phyloP scores from a whole-genome alignment of 2,329 filamentous ascomycete species.

The Fusarium succisae region DNA sequence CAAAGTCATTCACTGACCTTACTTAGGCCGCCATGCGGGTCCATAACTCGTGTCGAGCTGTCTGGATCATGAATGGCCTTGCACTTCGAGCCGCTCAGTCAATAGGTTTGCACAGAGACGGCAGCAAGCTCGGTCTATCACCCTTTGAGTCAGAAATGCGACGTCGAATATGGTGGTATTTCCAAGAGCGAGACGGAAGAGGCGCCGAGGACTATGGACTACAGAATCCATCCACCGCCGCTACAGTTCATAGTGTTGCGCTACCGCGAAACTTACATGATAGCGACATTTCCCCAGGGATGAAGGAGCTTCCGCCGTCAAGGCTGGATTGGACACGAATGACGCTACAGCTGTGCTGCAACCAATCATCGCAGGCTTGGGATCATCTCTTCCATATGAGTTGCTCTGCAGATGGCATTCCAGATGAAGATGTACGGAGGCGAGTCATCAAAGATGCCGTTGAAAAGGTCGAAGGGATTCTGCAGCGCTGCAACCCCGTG shows the following conservation, averaged over 20 bases:
- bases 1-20: background rate
- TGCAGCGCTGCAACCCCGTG: conserved; percentile 59
- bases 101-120: conserved; percentile 65
- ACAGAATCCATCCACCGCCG: conserved; percentile 15
- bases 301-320: conserved; percentile 57
- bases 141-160: conserved; percentile 66
- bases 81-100: conserved; percentile 58
- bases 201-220: conserved; percentile 67
- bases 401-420: conserved; percentile 3
- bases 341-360: conserved; percentile 63
- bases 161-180: conserved; percentile 63
- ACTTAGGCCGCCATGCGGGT: conserved; percentile 43
- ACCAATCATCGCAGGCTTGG: conserved; percentile 54
- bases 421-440: conserved; percentile 48
- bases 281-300: conserved; percentile 58
- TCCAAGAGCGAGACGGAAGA: conserved; percentile 60
- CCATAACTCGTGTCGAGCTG: conserved; percentile 47
- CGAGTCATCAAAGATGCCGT: conserved; percentile 47
- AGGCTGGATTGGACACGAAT: conserved; percentile 65
- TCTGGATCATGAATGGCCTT: conserved; percentile 55
- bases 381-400: conserved; percentile 37
- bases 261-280: conserved; percentile 68
- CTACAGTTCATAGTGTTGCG: conserved; percentile 52
- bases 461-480: background rate
- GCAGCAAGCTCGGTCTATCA: conserved; percentile 54